Conservation (phyloP, 2,329 filamentous ascomycete genomes). For the Cadophora sp. region DNA sequence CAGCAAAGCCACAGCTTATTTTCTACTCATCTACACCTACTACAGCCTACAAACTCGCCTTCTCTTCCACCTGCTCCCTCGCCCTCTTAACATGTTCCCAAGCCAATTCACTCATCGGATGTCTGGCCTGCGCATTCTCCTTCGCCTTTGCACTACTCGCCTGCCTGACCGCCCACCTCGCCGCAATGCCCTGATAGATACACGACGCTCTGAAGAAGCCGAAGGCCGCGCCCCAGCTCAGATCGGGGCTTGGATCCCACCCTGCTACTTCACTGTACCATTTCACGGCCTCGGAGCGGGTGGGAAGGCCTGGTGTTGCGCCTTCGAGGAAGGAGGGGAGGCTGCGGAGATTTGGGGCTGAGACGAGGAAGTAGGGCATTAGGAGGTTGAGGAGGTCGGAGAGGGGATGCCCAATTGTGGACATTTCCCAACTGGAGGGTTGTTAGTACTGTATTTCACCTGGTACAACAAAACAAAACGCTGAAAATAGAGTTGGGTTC, state of each 20-base stretch:
- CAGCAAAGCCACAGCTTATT: neutral
- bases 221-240: slow-evolving; percentile 68
- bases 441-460: too few species aligned
- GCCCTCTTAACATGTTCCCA: slow-evolving; percentile 72
- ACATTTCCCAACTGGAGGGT: slow-evolving; percentile 84
- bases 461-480: neutral
- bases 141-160: slow-evolving; percentile 86
- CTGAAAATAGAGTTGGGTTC: neutral
- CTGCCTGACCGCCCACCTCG: slow-evolving; percentile 82
- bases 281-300: slow-evolving; percentile 60
- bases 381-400: slow-evolving; percentile 87
- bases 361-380: slow-evolving; percentile 51
- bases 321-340: slow-evolving; percentile 49
- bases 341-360: slow-evolving; percentile 44
- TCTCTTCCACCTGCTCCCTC: slow-evolving; percentile 42
- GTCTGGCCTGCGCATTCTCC: slow-evolving; percentile 72
- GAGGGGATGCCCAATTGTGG: slow-evolving; percentile 93
- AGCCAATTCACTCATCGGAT: slow-evolving; percentile 76
- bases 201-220: slow-evolving; percentile 65
- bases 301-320: slow-evolving; percentile 61
- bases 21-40: neutral
- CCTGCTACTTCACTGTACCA: slow-evolving; percentile 75
- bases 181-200: slow-evolving; percentile 88
- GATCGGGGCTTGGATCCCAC: slow-evolving; percentile 71
- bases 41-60: slow-evolving; percentile 52